phyloP scores from a whole-genome alignment of 1,284 basidiomycete genomes.

The Athelia sp. region DNA sequence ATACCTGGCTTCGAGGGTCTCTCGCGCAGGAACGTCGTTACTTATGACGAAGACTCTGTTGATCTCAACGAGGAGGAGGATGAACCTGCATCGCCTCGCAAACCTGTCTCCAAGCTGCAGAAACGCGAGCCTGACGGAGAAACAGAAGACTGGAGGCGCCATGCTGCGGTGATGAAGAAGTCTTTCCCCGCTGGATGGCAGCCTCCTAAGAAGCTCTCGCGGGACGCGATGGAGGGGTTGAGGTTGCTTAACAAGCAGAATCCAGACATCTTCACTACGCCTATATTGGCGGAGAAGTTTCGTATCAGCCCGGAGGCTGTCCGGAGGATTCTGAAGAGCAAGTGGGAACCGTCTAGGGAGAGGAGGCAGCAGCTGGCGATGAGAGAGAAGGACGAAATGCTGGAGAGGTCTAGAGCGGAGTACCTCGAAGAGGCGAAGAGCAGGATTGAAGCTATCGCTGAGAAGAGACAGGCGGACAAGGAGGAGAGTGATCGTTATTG shows the following conservation, averaged over 20 bases:
- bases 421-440: constrained; percentile 22
- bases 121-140: constrained; percentile 52
- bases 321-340: constrained; percentile 77
- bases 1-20: constrained; percentile 41
- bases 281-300: constrained; percentile 74
- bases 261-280: constrained; percentile 64
- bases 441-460: constrained; percentile 35
- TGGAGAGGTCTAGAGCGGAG: constrained; percentile 33
- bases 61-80: constrained; percentile 54
- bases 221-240: constrained; percentile 86
- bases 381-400: constrained; percentile 45
- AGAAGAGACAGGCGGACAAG: constrained; percentile 8
- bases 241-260: constrained; percentile 70
- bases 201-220: constrained; percentile 83
- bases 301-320: constrained; percentile 85
- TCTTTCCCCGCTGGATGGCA: constrained; percentile 78
- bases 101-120: constrained; percentile 40
- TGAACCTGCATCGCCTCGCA: constrained; percentile 33
- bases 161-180: constrained; percentile 48
- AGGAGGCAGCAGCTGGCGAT: constrained; percentile 48
- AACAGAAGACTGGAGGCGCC: neutral
- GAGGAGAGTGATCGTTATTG: constrained; percentile 22
- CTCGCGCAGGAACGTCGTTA: constrained; percentile 47
- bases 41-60: constrained; percentile 37
- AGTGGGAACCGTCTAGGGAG: constrained; percentile 66